Evolutionary conservation across 495 filamentous ascomycete genomes (phyloP).

Genomic region (Lineolata rhizophorae): DNA sequence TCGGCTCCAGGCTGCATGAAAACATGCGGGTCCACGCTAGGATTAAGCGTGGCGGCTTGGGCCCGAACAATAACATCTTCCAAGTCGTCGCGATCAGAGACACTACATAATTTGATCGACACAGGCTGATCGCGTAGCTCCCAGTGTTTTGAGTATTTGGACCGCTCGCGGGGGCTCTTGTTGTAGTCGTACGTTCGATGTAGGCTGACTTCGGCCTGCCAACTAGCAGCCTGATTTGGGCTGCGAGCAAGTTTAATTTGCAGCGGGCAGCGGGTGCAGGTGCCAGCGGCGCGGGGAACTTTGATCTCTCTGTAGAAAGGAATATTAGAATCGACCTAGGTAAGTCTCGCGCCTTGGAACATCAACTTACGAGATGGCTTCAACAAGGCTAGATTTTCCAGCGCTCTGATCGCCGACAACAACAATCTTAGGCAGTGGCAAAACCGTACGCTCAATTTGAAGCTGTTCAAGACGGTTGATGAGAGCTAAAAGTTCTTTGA

Average conservation of each 20-base stretch:
- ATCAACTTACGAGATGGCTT: no score
- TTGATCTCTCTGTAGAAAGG: constrained; percentile 62
- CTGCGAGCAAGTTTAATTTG: constrained; percentile 61
- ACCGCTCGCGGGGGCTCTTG: no score
- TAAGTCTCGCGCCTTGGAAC: no score
- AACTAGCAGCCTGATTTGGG: no score
- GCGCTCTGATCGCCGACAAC: constrained; percentile 64
- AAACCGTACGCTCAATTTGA: constrained; percentile 17
- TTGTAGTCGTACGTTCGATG: no score
- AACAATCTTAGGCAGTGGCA: constrained; percentile 50
- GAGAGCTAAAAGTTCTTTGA: constrained; percentile 10
- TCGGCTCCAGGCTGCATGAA: no score
- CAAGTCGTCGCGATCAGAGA: constrained; percentile 26
- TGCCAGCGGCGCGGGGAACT: constrained; percentile 42
- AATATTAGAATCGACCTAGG: no score
- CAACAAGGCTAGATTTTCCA: constrained; percentile 64
- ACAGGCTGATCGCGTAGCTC: constrained; percentile 11
- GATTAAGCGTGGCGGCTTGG: constrained; percentile 52
- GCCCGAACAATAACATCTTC: constrained; percentile 40
- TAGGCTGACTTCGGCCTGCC: no score
- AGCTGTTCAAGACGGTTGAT: constrained; percentile 14
- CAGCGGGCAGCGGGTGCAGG: constrained; percentile 57
- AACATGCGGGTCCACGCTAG: constrained; percentile 17
- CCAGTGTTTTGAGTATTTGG: no score
- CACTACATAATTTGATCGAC: constrained; percentile 22